These are phyloP conservation scores for Termitomyces sp. DNA, from an alignment of 768 basidiomycete species.

Conservation along the genomic window DNA sequence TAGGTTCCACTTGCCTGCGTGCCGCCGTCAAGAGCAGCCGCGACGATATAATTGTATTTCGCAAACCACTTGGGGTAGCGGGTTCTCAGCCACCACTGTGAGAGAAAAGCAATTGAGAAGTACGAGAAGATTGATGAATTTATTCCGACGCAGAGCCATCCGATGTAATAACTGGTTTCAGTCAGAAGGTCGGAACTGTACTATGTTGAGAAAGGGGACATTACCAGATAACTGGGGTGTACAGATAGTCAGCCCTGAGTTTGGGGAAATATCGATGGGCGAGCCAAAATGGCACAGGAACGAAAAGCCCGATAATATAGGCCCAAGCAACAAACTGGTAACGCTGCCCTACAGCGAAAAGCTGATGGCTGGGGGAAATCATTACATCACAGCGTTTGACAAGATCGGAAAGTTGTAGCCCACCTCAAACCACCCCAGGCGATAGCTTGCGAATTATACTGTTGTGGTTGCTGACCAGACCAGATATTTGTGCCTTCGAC, in stretches of 20 bases:
- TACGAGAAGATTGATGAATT: conserved; percentile 37
- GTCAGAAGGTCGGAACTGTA: neutral
- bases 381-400: neutral
- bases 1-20: conserved; percentile 20
- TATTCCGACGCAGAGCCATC: conserved; percentile 45
- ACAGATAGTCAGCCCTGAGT: conserved; percentile 38
- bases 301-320: conserved; percentile 40
- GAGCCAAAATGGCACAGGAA: conserved; percentile 52
- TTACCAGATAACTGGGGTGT: conserved; percentile 41
- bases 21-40: conserved; percentile 31
- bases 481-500: conserved; percentile 53
- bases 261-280: conserved; percentile 38
- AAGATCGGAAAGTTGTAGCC: neutral
- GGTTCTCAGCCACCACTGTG: conserved; percentile 42
- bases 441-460: conserved; percentile 46
- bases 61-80: conserved; percentile 42
- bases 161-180: conserved; percentile 34
- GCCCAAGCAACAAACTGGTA: conserved; percentile 47
- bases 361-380: conserved; percentile 25
- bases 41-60: conserved; percentile 37
- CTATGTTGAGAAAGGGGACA: conserved; percentile 1
- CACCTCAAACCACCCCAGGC: conserved; percentile 45
- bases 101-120: conserved; percentile 36
- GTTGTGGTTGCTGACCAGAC: conserved; percentile 42
- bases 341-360: conserved; percentile 35